Evolutionary conservation across 202 grass and related monocot genomes (phyloP), one percentile per base, ranked within the genome.

Genomic region (Brachypodium distachyon): DNA sequence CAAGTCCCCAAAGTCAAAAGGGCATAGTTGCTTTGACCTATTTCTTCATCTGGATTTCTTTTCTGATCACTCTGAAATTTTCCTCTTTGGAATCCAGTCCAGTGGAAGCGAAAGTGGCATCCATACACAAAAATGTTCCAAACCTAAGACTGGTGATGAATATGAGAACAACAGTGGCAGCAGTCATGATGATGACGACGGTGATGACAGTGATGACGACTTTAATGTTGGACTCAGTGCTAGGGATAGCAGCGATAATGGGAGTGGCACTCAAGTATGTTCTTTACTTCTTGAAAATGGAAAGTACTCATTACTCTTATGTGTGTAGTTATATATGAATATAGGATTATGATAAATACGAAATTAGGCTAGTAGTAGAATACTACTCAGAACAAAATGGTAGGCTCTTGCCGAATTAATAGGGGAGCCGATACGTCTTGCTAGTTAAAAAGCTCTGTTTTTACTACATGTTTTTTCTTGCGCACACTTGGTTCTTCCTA

Each of bases 41-140:
- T 44, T 22, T 80, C 18, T 41, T 34, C 10, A 40, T 74, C 19
- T 58, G n/a, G 37, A 17, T 83, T 56, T 65, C n/a, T 61, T 86
- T 46, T 84, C 47, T 32, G 4, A 74, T 65, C 67, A 66, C 28
- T 69, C 32, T 64, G 59, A 42, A 73, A 79, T 90, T 81, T 41
- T 21, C 46, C 83, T 84, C 23, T 59, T 76, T 76, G 33, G 23
- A 76, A 58, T 76, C 80, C 81, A 98, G 95, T 95, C 91, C 57
- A 94, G 88, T 89, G 90, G 88, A 73, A 94, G 95, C 72, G 95
- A 92, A 88, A 97, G 96, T 85, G 95, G 85, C 70, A 98, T 90
- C 77, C 83, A 88, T 37, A 92, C 80, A 49, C 91, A 87, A 72
- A 98, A 86, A 38, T 86, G 82, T 71, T 54, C 72, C 44, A 90